Base-by-base conservation (phyloP, 2,329 filamentous ascomycete genomes). In the Pestalotiopsis sp. region DNA sequence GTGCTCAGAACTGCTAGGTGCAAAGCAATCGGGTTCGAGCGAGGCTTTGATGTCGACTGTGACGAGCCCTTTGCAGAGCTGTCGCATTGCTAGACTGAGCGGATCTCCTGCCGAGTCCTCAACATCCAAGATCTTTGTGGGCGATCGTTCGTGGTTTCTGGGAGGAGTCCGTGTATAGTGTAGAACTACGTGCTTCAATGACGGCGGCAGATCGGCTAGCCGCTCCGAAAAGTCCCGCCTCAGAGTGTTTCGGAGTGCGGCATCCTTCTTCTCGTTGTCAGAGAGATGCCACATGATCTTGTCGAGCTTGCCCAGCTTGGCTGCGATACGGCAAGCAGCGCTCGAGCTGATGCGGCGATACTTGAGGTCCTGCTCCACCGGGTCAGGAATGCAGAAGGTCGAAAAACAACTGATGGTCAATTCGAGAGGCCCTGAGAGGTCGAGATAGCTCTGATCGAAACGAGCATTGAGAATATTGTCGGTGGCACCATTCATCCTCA, bases 241-340 rank as follows among this genome's bases (percentile, higher is more conserved):
- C 31, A 49, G 23, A 49, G 36, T 9, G 4, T 49, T 41, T 9
- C 61, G 31, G 25, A 64, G 61, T 41, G 31, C 2, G 14, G 45
- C 9, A 7, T 64, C 61, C 61, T 49, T 41, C 39, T 64, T 64
- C 61, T 64, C 61, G 39, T 64, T 64, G 61, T 64, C 61, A 49
- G 61, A 64, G 20, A 64, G 38, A 64, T 64, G 61, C 61, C 61
- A 64, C 3, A 49, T 49, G 20, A 49, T 64, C 31, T 41, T 41
- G 20, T 64, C 20, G 17, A 64, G 61, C 61, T 64, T 64, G 39
- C 39, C 39, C 12, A 64, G 61, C 38, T 64, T 64, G 38, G 61
- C 31, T 64, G 61, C 61, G 38, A 64, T 64, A 25, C 31, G 13
- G 38, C 61, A 64, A 27, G 27, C 41, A 49, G 61, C 61, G 25